A percentile compares a stretch with the other conserved stretches of the same genome.
Evolutionary conservation across 1,284 basidiomycete species (phyloP).

Genomic region (Cutaneotrichosporon spelunceum): DNA sequence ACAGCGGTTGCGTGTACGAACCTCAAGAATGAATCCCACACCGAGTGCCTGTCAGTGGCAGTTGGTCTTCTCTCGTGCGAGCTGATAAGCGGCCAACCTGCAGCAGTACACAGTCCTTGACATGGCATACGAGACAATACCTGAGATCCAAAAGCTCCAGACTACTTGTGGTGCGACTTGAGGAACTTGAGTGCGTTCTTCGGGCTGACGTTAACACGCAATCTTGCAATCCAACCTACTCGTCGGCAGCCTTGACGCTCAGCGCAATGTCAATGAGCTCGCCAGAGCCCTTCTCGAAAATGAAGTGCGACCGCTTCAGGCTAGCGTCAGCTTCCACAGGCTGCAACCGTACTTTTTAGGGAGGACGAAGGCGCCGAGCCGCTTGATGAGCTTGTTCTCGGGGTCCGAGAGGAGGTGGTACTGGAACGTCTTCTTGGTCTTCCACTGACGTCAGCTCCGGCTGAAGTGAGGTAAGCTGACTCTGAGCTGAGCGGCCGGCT

Average conservation of each 20-base stretch:
- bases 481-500: conserved; percentile 72
- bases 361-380: conserved; percentile 70
- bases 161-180: conserved; percentile 31
- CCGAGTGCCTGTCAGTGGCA: too few species aligned
- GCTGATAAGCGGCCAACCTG: not conserved
- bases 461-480: conserved; percentile 45
- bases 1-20: too few species aligned
- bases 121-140: not conserved
- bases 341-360: conserved; percentile 58
- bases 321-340: conserved; percentile 34
- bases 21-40: too few species aligned
- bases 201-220: conserved; percentile 26
- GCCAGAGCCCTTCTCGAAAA: conserved; percentile 77
- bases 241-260: conserved; percentile 75
- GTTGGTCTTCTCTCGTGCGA: too few species aligned
- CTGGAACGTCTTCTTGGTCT: conserved; percentile 66
- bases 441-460: conserved; percentile 39
- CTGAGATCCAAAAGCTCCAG: not conserved
- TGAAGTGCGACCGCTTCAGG: conserved; percentile 83
- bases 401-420: conserved; percentile 86
- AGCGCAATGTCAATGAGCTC: conserved; percentile 76
- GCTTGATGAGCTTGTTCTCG: conserved; percentile 70
- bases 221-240: conserved; percentile 35
- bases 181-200: conserved; percentile 34
- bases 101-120: not conserved